Evolutionary conservation across 1,284 basidiomycete genomes (phyloP), one percentile per base, ranked within the genome.

Genomic region (Cutaneotrichosporon spelunceum): DNA sequence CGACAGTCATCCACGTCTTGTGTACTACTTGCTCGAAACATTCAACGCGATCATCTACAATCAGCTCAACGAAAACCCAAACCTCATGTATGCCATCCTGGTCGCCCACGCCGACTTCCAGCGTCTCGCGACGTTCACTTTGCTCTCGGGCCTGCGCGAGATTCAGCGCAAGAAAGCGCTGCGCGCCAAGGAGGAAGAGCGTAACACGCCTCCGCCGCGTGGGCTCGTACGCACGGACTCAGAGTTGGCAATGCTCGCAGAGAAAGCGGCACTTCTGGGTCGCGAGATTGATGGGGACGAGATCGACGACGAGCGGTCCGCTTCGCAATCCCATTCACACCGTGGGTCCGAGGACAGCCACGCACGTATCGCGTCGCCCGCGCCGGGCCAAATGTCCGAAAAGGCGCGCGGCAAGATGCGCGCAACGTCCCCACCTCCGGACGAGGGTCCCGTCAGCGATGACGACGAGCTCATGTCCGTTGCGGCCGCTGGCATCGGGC

Each of bases 321-420:
- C 19, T 16, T 39, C 42, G 21, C 19, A 8, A 11, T 14, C 66
- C 49, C 33, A 24, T 49, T 63, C 62, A 45, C 63, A 30, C 26
- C 48, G 48, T 16, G 48, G 16, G 16, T 50, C 48, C 14, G 24
- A 50, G 48, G 48, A 50, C 48, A 27, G 19, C 24, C 48, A 50
- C 13, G 19, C 27, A 8, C 48, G 27, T 48, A 36, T 33, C 34
- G n/a, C 52, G 11, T 33, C 52, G 16, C 24, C 26, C 10, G 13
- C 55, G 34, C 19, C 68, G 71, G n/a, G 70, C 77, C 14, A 76
- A 74, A 74, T 85, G 57, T 90, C 89, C 42, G 90, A 93, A 74
- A 95, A 94, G 73, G 90, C 85, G 0, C 82, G 87, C 62, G 93
- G 93, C 0, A 96, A 96, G 80, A 89, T 91, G 88, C 85, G 84